These are phyloP conservation scores for Hypoxylon sp. DNA, from an alignment of 2,329 filamentous ascomycete genomes.

Conservation along the genomic window DNA sequence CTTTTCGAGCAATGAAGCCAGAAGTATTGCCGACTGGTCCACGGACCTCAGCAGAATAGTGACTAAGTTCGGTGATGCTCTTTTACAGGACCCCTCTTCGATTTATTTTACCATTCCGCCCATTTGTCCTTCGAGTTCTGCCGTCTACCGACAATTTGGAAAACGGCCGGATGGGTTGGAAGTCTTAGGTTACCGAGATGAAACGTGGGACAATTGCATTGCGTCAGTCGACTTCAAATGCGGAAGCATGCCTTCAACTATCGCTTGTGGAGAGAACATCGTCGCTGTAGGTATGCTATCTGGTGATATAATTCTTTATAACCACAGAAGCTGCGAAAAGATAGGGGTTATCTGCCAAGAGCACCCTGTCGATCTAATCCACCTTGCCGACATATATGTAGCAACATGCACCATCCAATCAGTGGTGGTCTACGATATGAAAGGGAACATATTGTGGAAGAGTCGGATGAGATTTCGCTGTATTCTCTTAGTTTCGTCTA, in stretches of 20 bases:
- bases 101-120: conserved; percentile 11
- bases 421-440: background rate
- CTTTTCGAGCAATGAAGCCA: background rate
- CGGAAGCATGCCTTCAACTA: background rate
- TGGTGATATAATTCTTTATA: conserved; percentile 13
- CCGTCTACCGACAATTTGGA: conserved; percentile 4
- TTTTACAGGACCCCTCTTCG: conserved; percentile 9
- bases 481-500: background rate
- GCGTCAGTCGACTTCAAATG: conserved; percentile 2
- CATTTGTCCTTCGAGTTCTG: conserved; percentile 7
- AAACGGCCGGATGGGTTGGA: conserved; percentile 10
- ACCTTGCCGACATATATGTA: background rate
- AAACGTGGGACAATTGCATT: conserved; percentile 6
- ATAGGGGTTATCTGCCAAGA: background rate
- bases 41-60: conserved; percentile 10
- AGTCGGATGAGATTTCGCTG: conserved; percentile 2
- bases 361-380: background rate
- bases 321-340: background rate
- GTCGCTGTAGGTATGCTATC: conserved; percentile 12
- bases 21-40: conserved; percentile 4
- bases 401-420: background rate
- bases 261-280: conserved; percentile 5
- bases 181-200: background rate
- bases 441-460: conserved; percentile 7
- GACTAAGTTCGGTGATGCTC: background rate